Evolutionary conservation across 345 rosid genomes (phyloP), one percentile per base, ranked within the genome.

Genomic region (Citrus cavaleriei): DNA sequence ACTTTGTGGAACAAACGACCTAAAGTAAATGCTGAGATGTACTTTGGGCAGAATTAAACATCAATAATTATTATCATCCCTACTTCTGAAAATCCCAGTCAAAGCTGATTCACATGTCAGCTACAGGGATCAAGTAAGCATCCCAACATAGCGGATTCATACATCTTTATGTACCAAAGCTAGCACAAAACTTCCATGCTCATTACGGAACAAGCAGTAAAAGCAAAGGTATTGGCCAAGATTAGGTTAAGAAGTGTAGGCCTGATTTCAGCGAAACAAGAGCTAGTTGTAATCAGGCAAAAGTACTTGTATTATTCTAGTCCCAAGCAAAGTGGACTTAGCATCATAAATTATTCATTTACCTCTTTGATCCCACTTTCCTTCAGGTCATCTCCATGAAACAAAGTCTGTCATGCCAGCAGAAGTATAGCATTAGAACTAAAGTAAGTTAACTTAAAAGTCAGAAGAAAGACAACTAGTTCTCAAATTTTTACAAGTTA

Each of bases 361-460:
- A 93, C 98, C 98, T 93, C 98, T 77, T 89, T 85, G 82, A 93
- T 95, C 72, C 88, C 96, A 84, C 85, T 91, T 83, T 89, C 89
- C 87, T 89, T 92, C 80, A 92, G 83, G 85, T 87, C 93, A 88
- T 91, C 97, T 80, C 96, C 93, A 78, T 83, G 90, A 82, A 85
- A 88, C 78, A 95, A 77, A 65, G 97, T 89, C 99, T 95, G 92
- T 66, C 81, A 85, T 51, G 67, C 64, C 68, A 83, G 77, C 35
- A 77, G 72, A 85, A 76, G 21, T 69, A 77, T n/a, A 77, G 32
- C 57, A 77, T 42, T 57, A 83, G 76, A 79, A 58, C 60, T 57
- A 30, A 81, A 35, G 34, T 51, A 78, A 67, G 57, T 65, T 34
- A 65, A 65, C 49, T 42, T n/a, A 61, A 25, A 13, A 72, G 19